Base-by-base conservation (phyloP, 768 basidiomycete species). In the Hygrocybe coccinea region DNA sequence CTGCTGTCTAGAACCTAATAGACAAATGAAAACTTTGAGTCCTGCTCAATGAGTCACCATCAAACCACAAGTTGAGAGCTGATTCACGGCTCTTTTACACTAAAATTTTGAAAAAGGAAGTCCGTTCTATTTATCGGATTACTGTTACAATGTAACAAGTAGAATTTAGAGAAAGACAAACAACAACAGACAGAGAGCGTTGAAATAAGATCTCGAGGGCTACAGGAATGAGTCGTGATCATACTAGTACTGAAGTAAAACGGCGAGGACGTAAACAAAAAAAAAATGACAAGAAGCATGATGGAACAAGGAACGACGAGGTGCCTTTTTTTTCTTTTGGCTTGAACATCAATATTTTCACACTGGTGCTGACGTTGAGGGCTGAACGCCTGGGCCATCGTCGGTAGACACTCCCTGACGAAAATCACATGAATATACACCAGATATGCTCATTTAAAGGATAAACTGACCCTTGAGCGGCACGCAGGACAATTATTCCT, bases 401-500 rank as follows among this genome's bases (percentile, higher is more conserved):
- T 55, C 54, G 2, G 44, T 55, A 15, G 43, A 47, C 24, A 55
- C 54, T 5, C 54, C 54, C 53, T 55, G 37, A 15, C n/a, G 17
- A 53, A 21, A 12, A 44, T 22, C 15, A 17, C 14, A 33, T 3
- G 9, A 29, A 5, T 12, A 46, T 46, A 36, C 15, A 29, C 22
- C 21, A 46, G 48, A 50, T 2, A 50, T 12, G 24, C 33, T 9
- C 11, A 36, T 35, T 19, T 25, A 2, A 21, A 22, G 25, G 17
- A 39, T 3, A 51, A 51, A 19, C 79, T 36, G 51, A 87, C 87
- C 76, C 80, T 86, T 34, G 84, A 78, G 49, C 94, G 85, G 72
- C 94, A 97, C 6, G 91, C 91, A 34, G 94, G 94, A 68, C 94
- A 97, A 56, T 91, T 91, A 64, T 97, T 97, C 55, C 85, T 79